Percentiles rank a stretch among this genome's conserved stretches.
These are phyloP conservation scores for Colletotrichum chrysophilum DNA, from an alignment of 2,329 filamentous ascomycete species.

Conservation along the genomic window DNA sequence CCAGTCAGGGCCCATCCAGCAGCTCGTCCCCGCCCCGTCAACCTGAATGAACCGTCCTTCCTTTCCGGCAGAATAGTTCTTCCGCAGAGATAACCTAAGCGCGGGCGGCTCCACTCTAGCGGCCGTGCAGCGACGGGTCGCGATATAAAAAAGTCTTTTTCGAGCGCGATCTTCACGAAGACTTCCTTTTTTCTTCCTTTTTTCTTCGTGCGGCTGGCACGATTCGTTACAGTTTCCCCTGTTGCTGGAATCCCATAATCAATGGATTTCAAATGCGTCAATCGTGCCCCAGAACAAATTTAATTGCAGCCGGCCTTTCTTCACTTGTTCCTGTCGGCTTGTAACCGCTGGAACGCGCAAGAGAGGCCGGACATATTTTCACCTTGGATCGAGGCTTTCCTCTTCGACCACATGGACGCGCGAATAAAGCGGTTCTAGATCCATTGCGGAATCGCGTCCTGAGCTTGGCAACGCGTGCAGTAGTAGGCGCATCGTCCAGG, in stretches of 20 bases:
- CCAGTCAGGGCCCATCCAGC: not conserved
- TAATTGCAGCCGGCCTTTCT: slow-evolving; percentile 75
- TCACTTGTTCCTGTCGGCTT: slow-evolving; percentile 13
- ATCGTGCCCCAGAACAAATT: slow-evolving; percentile 77
- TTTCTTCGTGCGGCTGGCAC: slow-evolving; percentile 82
- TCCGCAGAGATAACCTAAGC: not conserved
- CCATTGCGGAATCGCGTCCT: not conserved
- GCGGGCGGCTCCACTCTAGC: not conserved
- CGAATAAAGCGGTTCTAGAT: not conserved
- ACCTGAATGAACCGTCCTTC: not conserved
- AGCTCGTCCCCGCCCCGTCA: not conserved
- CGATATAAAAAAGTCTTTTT: slow-evolving; percentile 19
- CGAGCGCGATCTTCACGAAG: not conserved
- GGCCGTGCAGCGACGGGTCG: slow-evolving; percentile 2
- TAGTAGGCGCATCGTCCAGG: not conserved
- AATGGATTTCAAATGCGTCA: slow-evolving; percentile 72
- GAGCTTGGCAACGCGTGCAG: not conserved
- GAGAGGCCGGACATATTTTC: slow-evolving; percentile 48
- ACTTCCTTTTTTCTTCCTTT: slow-evolving; percentile 51
- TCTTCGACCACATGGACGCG: not conserved
- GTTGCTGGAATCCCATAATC: slow-evolving; percentile 73
- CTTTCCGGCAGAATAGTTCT: not conserved
- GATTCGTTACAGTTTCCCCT: slow-evolving; percentile 66
- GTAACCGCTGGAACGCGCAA: slow-evolving; percentile 25
- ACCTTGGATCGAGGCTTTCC: not conserved